Evolutionary conservation across 1,139 yeast species (phyloP).

Genomic region (Blastobotrys aristatus): DNA sequence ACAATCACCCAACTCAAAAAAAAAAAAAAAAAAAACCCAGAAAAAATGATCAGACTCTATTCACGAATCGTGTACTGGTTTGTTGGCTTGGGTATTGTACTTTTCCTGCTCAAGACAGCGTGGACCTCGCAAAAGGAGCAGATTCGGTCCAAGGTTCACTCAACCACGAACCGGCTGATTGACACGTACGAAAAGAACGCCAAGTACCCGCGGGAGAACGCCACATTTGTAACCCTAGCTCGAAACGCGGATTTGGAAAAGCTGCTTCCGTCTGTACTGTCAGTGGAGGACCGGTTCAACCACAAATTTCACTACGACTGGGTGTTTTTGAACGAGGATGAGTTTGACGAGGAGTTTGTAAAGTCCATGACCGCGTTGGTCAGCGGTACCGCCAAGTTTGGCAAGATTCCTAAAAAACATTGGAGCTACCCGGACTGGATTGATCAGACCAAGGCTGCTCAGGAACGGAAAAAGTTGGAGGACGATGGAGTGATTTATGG

Average conservation of each 20-base stretch:
- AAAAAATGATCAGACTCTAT: slow-evolving; percentile 11
- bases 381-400: slow-evolving; percentile 60
- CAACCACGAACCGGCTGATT: background rate
- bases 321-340: slow-evolving; percentile 70
- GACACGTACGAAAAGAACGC: background rate
- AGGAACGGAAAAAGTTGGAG: slow-evolving; percentile 45
- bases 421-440: slow-evolving; percentile 75
- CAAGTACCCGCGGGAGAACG: slow-evolving; percentile 39
- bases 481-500: slow-evolving; percentile 54
- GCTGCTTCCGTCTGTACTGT: slow-evolving; percentile 52
- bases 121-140: slow-evolving; percentile 13
- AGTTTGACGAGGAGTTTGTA: slow-evolving; percentile 54
- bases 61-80: slow-evolving; percentile 15
- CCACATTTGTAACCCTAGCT: slow-evolving; percentile 67
- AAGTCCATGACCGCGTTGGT: slow-evolving; percentile 44
- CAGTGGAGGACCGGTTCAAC: slow-evolving; percentile 70
- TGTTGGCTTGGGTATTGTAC: slow-evolving; percentile 7
- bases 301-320: slow-evolving; percentile 65
- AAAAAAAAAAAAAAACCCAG: too few relatives aligned
- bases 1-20: background rate
- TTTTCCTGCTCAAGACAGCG: slow-evolving; percentile 8
- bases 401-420: slow-evolving; percentile 55
- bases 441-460: slow-evolving; percentile 52
- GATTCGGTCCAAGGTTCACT: slow-evolving; percentile 1
- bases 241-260: slow-evolving; percentile 59